Percentiles rank a stretch among this genome's conserved stretches.
These are phyloP conservation scores for Eucalyptus sp. DNA, from an alignment of 345 rosid genomes.

Conservation along the genomic window DNA sequence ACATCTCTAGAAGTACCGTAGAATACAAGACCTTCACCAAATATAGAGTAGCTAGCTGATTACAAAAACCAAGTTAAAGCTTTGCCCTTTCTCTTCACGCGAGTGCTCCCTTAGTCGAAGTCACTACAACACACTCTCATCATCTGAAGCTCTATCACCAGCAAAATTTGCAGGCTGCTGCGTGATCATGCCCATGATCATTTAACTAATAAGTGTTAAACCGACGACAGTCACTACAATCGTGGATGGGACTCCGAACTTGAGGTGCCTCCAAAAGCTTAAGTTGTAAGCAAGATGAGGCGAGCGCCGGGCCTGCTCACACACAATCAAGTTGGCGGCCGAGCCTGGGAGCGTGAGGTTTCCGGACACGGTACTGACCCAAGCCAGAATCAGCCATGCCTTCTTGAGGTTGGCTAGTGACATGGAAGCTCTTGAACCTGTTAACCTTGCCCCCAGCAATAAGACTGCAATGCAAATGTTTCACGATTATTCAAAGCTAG, in stretches of 20 bases:
- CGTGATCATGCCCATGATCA: not conserved
- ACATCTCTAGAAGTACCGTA: not conserved
- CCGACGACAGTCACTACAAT: constrained; percentile 10
- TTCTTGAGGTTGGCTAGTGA: not conserved
- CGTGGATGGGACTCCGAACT: constrained; percentile 16
- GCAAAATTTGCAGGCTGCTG: not conserved
- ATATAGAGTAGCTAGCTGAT: not conserved
- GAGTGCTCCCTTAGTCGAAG: too few species aligned
- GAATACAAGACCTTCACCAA: not conserved
- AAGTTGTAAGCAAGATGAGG: not conserved
- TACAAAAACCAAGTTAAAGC: not conserved
- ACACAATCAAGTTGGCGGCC: constrained; percentile 15
- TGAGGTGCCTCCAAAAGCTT: constrained; percentile 13
- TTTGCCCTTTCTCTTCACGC: not conserved
- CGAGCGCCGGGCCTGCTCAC: constrained; percentile 18
- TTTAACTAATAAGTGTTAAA: constrained; percentile 1
- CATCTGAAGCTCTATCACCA: not conserved
- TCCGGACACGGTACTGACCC: constrained; percentile 21
- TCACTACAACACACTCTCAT: too few species aligned
- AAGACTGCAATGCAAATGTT: constrained; percentile 4
- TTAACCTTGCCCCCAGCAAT: constrained; percentile 11
- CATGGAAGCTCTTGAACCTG: constrained; percentile 8
- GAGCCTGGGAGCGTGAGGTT: constrained; percentile 13
- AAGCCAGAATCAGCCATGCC: constrained; percentile 13
- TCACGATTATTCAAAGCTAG: not conserved